Base-by-base conservation (phyloP, 495 filamentous ascomycete genomes). In the Podospora pseudoanserina region DNA sequence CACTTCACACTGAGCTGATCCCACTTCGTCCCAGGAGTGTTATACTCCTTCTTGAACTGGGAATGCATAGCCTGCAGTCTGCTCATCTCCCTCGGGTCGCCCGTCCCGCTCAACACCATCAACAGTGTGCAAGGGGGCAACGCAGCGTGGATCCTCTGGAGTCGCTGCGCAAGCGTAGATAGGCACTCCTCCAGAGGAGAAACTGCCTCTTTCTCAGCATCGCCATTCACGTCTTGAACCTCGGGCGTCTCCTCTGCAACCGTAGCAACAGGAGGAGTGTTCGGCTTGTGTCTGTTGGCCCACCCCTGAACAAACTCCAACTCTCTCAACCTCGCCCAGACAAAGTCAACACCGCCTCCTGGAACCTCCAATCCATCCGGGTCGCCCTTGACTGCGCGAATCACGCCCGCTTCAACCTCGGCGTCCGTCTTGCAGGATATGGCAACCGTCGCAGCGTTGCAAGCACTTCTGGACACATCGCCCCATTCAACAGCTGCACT, bases 401-500 rank as follows among this genome's bases (percentile, higher is more conserved):
- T 79, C 23, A 97, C 79, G 11, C 88, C 91, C 2, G 86, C 81
- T 11, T 90, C 87, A 4, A 98, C 90, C 7, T 89, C 91, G 5
- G 86, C 84, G 74, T 99, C 95, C 59, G 85, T 85, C 3, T 79
- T 83, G 77, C 92, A 96, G 23, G 88, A 87, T 65, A 97, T 89
- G 1, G 86, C 79, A 60, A 90, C 85, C 0, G 84, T 86, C 3
- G 93, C 93, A 69, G 89, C 87, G 27, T 85, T 82, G 32, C 93
- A 91, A 28, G 89, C 86, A 27, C 89, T 92, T 70, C 88, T 86
- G 72, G 89, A 86, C 11, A 91, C 89, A 63, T 90, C 88, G 34
- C 93, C 93, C 87, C 92, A 96, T 77, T 99, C 95, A 15, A 98
- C 83, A 19, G 94, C 89, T 0, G 93, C 94, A 68, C 91, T 91